Conservation (phyloP, 2,329 filamentous ascomycete species). For the Blastomyces silverae region DNA sequence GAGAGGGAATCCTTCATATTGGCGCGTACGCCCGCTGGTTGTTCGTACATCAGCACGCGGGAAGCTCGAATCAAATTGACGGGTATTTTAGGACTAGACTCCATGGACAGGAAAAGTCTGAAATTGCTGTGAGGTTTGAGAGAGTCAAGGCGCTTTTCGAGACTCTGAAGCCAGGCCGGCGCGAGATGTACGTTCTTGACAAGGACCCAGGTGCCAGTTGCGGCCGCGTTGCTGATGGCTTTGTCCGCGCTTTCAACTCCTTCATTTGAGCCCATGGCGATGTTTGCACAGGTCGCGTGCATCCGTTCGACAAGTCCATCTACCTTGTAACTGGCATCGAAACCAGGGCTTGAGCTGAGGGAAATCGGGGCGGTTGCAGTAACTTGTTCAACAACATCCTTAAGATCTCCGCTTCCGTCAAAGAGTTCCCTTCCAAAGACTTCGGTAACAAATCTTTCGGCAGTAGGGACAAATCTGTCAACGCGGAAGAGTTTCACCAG, state of each 20-base stretch:
- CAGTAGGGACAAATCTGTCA: constrained; percentile 87
- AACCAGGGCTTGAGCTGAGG: constrained; percentile 88
- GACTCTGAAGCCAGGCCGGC: constrained; percentile 89
- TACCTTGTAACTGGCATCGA: constrained; percentile 98
- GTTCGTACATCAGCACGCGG: constrained; percentile 93
- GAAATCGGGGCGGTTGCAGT: constrained; percentile 79
- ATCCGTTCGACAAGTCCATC: constrained; percentile 85
- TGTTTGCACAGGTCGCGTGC: constrained; percentile 80
- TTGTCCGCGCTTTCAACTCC: constrained; percentile 88
- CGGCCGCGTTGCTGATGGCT: constrained; percentile 85
- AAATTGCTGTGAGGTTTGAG: constrained; percentile 92
- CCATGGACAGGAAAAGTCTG: constrained; percentile 95
- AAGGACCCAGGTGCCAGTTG: constrained; percentile 89
- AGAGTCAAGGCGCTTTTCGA: constrained; percentile 93
- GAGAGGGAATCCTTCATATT: constrained; percentile 98
- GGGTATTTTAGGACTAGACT: constrained; percentile 91
- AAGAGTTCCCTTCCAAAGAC: constrained; percentile 81
- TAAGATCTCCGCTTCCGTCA: constrained; percentile 77
- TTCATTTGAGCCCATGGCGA: constrained; percentile 98
- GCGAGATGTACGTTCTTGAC: constrained; percentile 98
- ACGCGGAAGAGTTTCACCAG: constrained; percentile 92
- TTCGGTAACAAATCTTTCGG: constrained; percentile 78
- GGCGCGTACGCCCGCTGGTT: constrained; percentile 88
- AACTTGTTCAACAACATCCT: constrained; percentile 76
- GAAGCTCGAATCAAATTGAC: constrained; percentile 92